phyloP scores from a whole-genome alignment of 176 grass and related monocot species.

The Phoenix roebelenii region DNA sequence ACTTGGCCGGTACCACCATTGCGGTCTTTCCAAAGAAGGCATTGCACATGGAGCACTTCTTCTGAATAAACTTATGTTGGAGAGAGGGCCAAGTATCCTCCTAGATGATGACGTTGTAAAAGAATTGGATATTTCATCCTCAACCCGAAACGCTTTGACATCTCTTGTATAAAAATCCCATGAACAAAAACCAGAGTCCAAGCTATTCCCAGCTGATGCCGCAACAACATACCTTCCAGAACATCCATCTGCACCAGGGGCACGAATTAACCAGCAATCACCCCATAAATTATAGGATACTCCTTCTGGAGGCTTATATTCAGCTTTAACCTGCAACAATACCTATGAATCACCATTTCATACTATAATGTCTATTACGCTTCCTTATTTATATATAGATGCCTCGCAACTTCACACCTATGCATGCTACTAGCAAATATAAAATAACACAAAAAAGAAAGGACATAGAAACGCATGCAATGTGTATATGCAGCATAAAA shows the following conservation, averaged over 20 bases:
- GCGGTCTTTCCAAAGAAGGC: slow-evolving; percentile 33
- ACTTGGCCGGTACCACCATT: slow-evolving; percentile 86
- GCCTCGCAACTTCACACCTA: no score
- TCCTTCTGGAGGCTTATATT: slow-evolving; percentile 62
- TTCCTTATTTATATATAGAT: no score
- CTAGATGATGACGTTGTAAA: slow-evolving; percentile 23
- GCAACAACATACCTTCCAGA: slow-evolving; percentile 87
- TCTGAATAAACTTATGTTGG: slow-evolving; percentile 31
- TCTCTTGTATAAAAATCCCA: slow-evolving; percentile 95
- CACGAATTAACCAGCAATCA: slow-evolving; percentile 92
- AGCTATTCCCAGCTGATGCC: slow-evolving; percentile 59
- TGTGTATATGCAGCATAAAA: no score
- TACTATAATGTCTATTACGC: no score
- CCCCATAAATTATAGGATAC: slow-evolving; percentile 63
- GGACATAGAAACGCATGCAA: no score
- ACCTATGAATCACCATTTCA: no score
- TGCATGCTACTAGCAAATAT: no score
- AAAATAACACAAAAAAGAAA: no score
- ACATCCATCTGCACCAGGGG: slow-evolving; percentile 76
- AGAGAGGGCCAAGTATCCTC: slow-evolving; percentile 34
- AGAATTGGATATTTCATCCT: slow-evolving; percentile 25
- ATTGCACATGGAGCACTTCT: slow-evolving; percentile 26
- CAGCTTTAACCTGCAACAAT: slow-evolving; percentile 56
- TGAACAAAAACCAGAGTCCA: slow-evolving; percentile 74
- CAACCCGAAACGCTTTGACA: slow-evolving; percentile 51